Evolutionary conservation across 1,284 basidiomycete genomes (phyloP).

Genomic region (Bjerkandera adusta): DNA sequence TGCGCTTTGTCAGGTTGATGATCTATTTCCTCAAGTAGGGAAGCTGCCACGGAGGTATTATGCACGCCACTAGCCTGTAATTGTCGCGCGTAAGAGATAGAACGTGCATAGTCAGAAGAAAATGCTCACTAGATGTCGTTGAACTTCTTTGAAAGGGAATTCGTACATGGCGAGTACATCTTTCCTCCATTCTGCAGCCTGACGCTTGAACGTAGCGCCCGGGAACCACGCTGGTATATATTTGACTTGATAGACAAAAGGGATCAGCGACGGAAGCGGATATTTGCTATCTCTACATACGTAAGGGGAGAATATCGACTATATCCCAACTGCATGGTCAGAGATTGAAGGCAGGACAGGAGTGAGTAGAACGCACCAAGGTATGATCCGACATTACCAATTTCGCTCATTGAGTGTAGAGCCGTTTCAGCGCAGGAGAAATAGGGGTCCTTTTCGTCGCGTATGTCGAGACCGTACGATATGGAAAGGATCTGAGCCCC

Average conservation of each 20-base stretch:
- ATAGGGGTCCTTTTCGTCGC: conserved; percentile 23
- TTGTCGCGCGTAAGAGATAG: too few species aligned
- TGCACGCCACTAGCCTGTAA: conserved; percentile 20
- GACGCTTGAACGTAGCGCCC: conserved; percentile 23
- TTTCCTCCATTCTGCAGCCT: conserved; percentile 19
- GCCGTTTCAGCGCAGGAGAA: conserved; percentile 22
- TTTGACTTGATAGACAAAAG: too few species aligned
- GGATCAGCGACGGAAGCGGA: too few species aligned
- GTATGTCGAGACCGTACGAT: conserved; percentile 27
- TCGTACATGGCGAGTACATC: conserved; percentile 15
- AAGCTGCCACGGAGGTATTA: conserved; percentile 13
- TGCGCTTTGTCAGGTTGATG: conserved; percentile 10
- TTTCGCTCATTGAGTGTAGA: conserved; percentile 6
- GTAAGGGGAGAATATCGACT: too few species aligned
- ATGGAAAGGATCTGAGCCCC: conserved; percentile 25
- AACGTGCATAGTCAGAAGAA: too few species aligned
- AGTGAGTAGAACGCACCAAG: conserved; percentile 14
- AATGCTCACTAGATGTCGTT: too few species aligned
- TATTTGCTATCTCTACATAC: too few species aligned
- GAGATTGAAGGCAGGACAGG: background rate
- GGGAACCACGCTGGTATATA: background rate
- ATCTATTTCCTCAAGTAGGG: conserved; percentile 12
- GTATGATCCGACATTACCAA: conserved; percentile 16
- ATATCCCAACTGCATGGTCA: too few species aligned
- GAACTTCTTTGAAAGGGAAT: conserved; percentile 18